Conservation (phyloP, 2,329 filamentous ascomycete genomes). For the Penicillium brasilianum region DNA sequence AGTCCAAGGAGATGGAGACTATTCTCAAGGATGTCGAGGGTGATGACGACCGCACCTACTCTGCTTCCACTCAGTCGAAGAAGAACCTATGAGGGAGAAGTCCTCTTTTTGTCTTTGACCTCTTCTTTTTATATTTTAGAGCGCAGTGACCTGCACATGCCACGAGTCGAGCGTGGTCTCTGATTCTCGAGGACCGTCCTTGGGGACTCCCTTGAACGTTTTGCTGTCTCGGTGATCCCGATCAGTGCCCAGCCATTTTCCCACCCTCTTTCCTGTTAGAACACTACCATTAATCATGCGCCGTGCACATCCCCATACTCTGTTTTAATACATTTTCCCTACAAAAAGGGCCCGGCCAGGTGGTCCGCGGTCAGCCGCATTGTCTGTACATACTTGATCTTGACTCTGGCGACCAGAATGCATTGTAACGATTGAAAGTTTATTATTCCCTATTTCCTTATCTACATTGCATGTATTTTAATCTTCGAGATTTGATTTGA, state of each 20-base stretch:
- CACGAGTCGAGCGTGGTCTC: not conserved
- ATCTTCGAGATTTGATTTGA: not conserved
- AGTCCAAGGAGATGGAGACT: slow-evolving; percentile 75
- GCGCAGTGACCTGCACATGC: not conserved
- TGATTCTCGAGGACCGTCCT: not conserved
- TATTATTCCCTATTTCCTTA: not conserved
- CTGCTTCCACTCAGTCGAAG: slow-evolving; percentile 41
- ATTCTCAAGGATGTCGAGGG: slow-evolving; percentile 76
- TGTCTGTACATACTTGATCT: slow-evolving; percentile 28
- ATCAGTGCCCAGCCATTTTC: not conserved
- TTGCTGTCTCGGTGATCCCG: not conserved
- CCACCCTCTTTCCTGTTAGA: slow-evolving; percentile 10
- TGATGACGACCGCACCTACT: slow-evolving; percentile 53
- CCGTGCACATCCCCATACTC: slow-evolving; percentile 16
- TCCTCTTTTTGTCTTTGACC: not conserved
- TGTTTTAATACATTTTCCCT: slow-evolving; percentile 26
- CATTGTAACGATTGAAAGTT: slow-evolving; percentile 17
- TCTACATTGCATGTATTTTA: not conserved
- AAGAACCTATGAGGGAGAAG: slow-evolving; percentile 43
- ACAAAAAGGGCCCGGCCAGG: not conserved
- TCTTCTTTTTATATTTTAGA: not conserved
- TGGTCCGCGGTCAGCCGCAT: slow-evolving; percentile 9
- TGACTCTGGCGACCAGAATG: slow-evolving; percentile 17
- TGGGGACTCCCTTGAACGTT: not conserved
- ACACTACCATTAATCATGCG: slow-evolving; percentile 22